Base-by-base conservation (phyloP, 345 rosid genomes). In the Sisymbrium irio region DNA sequence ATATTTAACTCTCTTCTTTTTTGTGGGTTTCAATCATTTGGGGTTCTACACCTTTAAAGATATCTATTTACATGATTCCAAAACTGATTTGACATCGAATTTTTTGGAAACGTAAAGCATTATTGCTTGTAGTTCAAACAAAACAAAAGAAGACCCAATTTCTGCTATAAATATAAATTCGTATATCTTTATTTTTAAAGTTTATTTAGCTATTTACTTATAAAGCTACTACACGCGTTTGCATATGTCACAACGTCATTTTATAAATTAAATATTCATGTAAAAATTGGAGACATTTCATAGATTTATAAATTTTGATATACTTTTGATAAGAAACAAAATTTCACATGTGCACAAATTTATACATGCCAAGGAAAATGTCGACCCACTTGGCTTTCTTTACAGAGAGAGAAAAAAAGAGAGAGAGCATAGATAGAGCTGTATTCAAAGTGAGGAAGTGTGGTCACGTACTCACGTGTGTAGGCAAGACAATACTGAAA, bases 401-500 rank as follows among this genome's bases (percentile, higher is more conserved):
- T 14, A 18, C 22, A 17, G 36, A 19, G 27, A 15, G 8, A 17
- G 17, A 6, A 18, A 19, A 67, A 19, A 7, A 35, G 35, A 22
- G 17, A 35, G 5, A 57, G 3, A 33, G n/a, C n/a, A n/a, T n/a
- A n/a, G n/a, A n/a, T n/a, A n/a, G 9, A n/a, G 9, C 10, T 71
- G 32, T 47, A 42, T 12, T 17, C 40, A 63, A 57, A 60, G 56
- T 59, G 35, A 53, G 70, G 50, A 55, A 62, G 51, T 76, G 58
- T 76, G 65, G 7, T 69, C 75, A 69, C 35, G 35, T 32, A 32
- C 35, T 32, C 35, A 32, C 75, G 71, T 76, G 79, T 76, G 71
- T 45, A 58, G 70, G 69, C 65, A 76, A 76, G 75, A 62, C 66
- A 69, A 76, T 69, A 15, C 60, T 69, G 3, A 69, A 76, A 65